phyloP scores from a whole-genome alignment of 2,329 filamentous ascomycete genomes.

The Aspergillus glaucus region DNA sequence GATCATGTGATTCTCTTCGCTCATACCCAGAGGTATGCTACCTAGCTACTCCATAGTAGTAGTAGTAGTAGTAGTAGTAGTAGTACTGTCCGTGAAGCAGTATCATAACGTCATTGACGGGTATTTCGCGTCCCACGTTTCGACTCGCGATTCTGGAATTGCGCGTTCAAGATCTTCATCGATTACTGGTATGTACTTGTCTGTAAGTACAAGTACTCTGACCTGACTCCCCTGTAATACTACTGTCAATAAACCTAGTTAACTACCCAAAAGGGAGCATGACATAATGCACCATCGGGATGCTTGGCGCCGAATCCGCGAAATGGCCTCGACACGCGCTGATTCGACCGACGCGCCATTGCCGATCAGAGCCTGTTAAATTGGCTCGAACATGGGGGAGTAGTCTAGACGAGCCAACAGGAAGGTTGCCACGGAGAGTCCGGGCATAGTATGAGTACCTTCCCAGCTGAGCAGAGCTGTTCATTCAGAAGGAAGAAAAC shows the following conservation, averaged over 20 bases:
- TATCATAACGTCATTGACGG: constrained; percentile 23
- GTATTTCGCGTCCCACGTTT: constrained; percentile 27
- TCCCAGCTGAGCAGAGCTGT: no score
- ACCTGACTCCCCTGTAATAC: no score
- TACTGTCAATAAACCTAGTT: no score
- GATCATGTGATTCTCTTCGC: constrained; percentile 1
- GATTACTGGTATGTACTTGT: not conserved
- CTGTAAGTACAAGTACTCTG: not conserved
- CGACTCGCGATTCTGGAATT: constrained; percentile 16
- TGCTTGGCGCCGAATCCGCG: constrained; percentile 18
- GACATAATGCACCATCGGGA: constrained; percentile 13
- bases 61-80: no score
- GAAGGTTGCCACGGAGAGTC: not conserved
- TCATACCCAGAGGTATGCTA: no score
- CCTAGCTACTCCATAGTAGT: no score
- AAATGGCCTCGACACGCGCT: constrained; percentile 18
- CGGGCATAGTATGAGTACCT: no score
- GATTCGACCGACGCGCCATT: constrained; percentile 25
- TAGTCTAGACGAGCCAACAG: not conserved
- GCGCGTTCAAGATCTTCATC: not conserved
- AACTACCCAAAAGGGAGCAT: constrained; percentile 1
- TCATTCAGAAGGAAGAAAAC: not conserved
- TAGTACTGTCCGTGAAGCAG: not conserved
- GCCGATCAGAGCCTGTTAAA: constrained; percentile 18
- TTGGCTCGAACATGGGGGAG: no score